Conservation (phyloP, 139 green algal species). For the Chlamydomonas sphaeroides region DNA sequence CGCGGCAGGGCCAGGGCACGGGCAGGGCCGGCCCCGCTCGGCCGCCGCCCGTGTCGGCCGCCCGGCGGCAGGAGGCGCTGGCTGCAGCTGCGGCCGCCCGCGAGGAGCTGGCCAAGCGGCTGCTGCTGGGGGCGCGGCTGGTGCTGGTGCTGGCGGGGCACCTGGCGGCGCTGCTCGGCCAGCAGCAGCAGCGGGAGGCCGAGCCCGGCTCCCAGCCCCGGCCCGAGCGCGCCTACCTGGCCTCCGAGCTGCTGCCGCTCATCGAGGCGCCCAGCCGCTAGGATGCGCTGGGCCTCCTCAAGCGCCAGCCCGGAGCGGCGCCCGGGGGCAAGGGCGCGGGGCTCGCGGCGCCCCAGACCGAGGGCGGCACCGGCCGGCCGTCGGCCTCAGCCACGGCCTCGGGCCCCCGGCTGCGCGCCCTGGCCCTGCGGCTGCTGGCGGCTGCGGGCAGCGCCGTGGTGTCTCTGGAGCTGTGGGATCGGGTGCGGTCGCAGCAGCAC, state of each 20-base stretch:
- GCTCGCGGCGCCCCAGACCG: not conserved
- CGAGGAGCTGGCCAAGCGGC: not conserved
- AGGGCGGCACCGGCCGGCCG: not conserved
- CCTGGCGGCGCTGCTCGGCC: not conserved
- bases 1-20: not conserved
- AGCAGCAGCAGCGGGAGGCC: not conserved
- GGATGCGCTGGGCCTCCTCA: not conserved
- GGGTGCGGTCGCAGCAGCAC: not conserved
- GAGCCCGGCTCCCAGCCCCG: not conserved
- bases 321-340: not conserved
- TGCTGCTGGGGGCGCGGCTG: constrained; percentile 10
- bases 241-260: constrained; percentile 22
- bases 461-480: constrained; percentile 22
- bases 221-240: not conserved
- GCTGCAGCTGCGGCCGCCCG: not conserved
- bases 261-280: not conserved
- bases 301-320: not conserved
- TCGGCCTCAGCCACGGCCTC: not conserved
- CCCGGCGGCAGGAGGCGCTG: not conserved
- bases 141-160: constrained; percentile 17
- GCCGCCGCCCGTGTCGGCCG: not conserved
- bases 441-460: not conserved
- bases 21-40: not conserved
- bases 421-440: constrained; percentile 14
- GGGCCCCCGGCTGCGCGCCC: not conserved